Evolutionary conservation across 2,329 filamentous ascomycete species (phyloP), one percentile per base, ranked within the genome.

Genomic region (Aureobasidium sp.): DNA sequence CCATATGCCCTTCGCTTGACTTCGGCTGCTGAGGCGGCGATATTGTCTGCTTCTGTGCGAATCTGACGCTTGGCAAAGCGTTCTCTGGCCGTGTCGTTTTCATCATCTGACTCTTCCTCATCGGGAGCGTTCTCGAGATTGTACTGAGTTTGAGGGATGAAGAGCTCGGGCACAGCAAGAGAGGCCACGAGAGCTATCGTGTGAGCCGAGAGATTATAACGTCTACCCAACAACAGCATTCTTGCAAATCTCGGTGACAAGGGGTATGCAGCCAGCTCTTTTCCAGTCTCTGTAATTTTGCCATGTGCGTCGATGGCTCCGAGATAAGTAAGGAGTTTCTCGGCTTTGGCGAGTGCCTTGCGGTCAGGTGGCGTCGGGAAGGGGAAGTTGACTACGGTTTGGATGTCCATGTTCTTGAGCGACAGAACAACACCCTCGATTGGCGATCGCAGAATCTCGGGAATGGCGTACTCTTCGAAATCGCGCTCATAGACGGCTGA

Each of bases 401-500:
- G 89, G 36, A 97, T 84, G 61, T 91, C 90, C 90, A 99, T 96
- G 56, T 88, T 86, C 78, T 97, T 99, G 68, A 99, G 84, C 73
- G 97, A 92, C 41, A 99, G 79, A 1, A 97, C 92, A 3, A 97
- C 75, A 36, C 76, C 90, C 74, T 99, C 94, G 31, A 97, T 90
- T 0, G 94, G 93, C 75, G 94, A 96, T 27, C 92, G 84, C 52
- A 95, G 76, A 42, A 99, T 87, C 74, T 99, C 94, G 0, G 94
- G 93, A 27, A 92, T 87, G 0, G 90, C 86, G 69, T 95, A 96
- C 66, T 93, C 84, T 27, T 86, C 80, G 67, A 99, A 96, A 67
- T 95, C 91, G 62, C 90, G 83, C 75, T 94, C 94, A 69, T 90
- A 99, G 0, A 99, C 88, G 0, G 94, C 94, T 14, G 91, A 96